A percentile compares a stretch with the other conserved stretches of the same genome.
These are phyloP conservation scores for Fusarium vanettenii DNA, from an alignment of 2,329 filamentous ascomycete genomes.

Conservation along the genomic window DNA sequence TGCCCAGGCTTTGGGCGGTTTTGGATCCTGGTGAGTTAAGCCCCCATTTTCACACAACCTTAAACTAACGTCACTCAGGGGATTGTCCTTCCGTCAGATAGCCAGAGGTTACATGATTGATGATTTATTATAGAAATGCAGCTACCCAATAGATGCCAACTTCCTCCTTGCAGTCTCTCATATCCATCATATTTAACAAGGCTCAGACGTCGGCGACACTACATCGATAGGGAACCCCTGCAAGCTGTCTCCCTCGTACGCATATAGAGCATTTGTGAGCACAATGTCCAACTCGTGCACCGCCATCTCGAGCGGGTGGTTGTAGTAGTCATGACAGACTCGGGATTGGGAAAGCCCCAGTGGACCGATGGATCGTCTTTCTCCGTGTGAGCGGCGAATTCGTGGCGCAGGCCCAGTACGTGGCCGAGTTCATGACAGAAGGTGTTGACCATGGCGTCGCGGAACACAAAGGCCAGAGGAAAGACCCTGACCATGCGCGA, in stretches of 20 bases:
- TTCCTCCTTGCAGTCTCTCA: background rate
- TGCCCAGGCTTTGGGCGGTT: background rate
- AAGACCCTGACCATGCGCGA: background rate
- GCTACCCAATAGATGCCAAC: background rate
- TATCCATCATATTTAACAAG: background rate
- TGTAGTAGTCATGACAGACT: background rate
- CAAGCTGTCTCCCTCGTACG: background rate
- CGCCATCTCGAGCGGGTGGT: background rate
- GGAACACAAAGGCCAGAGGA: background rate
- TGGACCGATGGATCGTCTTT: background rate
- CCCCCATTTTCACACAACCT: background rate
- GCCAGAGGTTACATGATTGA: background rate
- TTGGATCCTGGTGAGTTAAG: background rate
- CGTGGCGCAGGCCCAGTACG: background rate
- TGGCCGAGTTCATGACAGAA: background rate
- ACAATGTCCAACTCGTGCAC: background rate
- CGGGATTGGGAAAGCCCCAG: background rate
- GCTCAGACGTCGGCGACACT: background rate
- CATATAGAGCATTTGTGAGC: background rate
- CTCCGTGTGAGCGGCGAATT: background rate
- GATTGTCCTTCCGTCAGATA: background rate
- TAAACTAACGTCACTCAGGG: background rate
- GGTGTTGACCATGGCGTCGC: background rate
- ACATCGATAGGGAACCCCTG: background rate
- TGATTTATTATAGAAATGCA: background rate